A percentile compares a stretch with the other conserved stretches of the same genome.
Evolutionary conservation across 768 basidiomycete genomes (phyloP).

Genomic region (Psilocybe subaeruginosa): DNA sequence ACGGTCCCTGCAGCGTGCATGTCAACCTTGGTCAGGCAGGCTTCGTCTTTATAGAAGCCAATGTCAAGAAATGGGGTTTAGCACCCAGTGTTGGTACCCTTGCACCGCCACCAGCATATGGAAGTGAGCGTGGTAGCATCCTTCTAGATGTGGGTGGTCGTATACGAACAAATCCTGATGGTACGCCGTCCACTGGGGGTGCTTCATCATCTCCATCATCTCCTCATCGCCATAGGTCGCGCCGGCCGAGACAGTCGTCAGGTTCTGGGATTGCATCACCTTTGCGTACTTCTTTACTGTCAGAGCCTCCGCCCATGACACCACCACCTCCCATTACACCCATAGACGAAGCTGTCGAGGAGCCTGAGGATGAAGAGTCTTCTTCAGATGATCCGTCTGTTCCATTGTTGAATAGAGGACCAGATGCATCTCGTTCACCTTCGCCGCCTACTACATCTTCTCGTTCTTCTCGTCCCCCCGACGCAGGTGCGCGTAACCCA

Average conservation of each 20-base stretch:
- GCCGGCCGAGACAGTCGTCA: conserved; percentile 48
- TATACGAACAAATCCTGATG: conserved; percentile 39
- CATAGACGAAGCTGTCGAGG: conserved; percentile 66
- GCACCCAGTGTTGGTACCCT: conserved; percentile 97
- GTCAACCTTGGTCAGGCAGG: conserved; percentile 98
- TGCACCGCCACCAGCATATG: conserved; percentile 97
- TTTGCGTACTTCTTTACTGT: conserved; percentile 54
- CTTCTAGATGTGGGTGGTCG: conserved; percentile 87
- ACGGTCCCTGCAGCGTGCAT: conserved; percentile 95
- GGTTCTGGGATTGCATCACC: conserved; percentile 63
- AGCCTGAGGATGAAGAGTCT: conserved; percentile 43
- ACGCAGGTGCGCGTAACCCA: conserved; percentile 83
- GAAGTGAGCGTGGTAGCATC: conserved; percentile 95
- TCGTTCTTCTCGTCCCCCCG: conserved; percentile 55
- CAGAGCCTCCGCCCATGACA: conserved; percentile 43
- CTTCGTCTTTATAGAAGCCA: conserved; percentile 99
- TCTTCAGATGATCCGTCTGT: conserved; percentile 30
- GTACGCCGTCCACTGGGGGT: conserved; percentile 43
- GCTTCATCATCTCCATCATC: conserved; percentile 48
- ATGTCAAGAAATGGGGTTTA: conserved; percentile 99
- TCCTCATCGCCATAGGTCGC: conserved; percentile 61
- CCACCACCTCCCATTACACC: conserved; percentile 78
- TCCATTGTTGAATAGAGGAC: conserved; percentile 19
- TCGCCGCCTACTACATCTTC: conserved; percentile 34
- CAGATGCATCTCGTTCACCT: conserved; percentile 48